Evolutionary conservation across 345 rosid species (phyloP).

Genomic region (Eucalyptus grandis): DNA sequence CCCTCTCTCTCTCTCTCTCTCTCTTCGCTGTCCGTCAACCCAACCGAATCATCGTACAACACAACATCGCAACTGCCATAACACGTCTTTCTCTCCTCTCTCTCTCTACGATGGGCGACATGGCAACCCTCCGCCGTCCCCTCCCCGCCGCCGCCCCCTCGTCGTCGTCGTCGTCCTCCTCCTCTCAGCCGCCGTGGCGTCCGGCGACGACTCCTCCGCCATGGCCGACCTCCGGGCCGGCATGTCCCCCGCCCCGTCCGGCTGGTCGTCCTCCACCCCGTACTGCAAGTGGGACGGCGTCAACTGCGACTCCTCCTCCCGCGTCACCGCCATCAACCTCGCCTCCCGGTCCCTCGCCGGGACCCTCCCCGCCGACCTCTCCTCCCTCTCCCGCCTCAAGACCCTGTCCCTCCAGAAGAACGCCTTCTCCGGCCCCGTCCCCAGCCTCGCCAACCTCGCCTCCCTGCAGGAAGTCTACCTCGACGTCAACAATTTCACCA

Average conservation of each 20-base stretch:
- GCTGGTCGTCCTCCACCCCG: constrained; percentile 33
- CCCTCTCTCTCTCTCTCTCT: not conserved
- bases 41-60: not conserved
- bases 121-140: not conserved
- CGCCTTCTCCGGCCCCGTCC: constrained; percentile 41
- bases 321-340: constrained; percentile 39
- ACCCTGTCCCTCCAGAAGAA: constrained; percentile 34
- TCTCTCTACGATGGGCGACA: not conserved
- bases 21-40: not conserved
- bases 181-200: not conserved
- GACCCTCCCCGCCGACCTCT: constrained; percentile 31
- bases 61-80: not conserved
- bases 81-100: not conserved
- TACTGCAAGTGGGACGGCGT: constrained; percentile 62
- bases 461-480: constrained; percentile 27
- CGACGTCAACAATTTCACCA: constrained; percentile 38
- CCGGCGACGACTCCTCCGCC: constrained; percentile 38
- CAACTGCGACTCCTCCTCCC: constrained; percentile 21
- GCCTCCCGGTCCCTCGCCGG: constrained; percentile 24
- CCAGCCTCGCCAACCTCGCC: constrained; percentile 42
- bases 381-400: constrained; percentile 39
- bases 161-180: not conserved
- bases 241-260: constrained; percentile 31
- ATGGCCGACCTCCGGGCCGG: constrained; percentile 38
- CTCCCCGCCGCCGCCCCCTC: not conserved